Evolutionary conservation across 495 filamentous ascomycete genomes (phyloP).

Genomic region (Elasticomyces elasticus): DNA sequence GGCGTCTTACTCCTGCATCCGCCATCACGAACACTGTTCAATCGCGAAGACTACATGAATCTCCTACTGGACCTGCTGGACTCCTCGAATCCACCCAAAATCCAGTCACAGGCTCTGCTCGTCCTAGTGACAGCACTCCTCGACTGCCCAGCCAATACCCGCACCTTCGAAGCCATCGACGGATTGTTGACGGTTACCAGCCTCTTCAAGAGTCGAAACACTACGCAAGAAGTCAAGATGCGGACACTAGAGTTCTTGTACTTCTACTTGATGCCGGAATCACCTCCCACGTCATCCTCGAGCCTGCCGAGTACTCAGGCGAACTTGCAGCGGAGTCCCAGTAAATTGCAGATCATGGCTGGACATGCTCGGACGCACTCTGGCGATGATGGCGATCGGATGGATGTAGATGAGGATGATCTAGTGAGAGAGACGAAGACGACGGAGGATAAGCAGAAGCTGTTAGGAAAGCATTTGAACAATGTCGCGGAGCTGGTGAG

Average conservation of each 20-base stretch:
- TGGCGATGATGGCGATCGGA: slow-evolving; percentile 26
- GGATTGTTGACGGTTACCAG: slow-evolving; percentile 88
- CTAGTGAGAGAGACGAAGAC: slow-evolving; percentile 44
- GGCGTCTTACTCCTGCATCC: slow-evolving; percentile 85
- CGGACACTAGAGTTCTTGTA: slow-evolving; percentile 92
- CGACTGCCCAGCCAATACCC: slow-evolving; percentile 71
- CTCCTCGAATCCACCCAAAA: slow-evolving; percentile 77
- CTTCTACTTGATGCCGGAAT: slow-evolving; percentile 95
- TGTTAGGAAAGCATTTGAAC: slow-evolving; percentile 70
- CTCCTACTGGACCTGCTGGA: slow-evolving; percentile 91
- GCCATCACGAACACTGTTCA: slow-evolving; percentile 79
- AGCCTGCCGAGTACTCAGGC: slow-evolving; percentile 25
- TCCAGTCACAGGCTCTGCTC: slow-evolving; percentile 80
- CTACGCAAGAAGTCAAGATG: slow-evolving; percentile 78
- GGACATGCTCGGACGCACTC: slow-evolving; percentile 28
- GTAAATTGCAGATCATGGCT: slow-evolving; percentile 50
- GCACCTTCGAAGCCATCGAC: slow-evolving; percentile 86
- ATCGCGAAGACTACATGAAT: slow-evolving; percentile 90
- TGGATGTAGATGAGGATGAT: slow-evolving; percentile 28
- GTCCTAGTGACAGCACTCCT: slow-evolving; percentile 83
- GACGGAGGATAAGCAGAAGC: slow-evolving; percentile 78
- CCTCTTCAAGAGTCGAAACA: slow-evolving; percentile 76
- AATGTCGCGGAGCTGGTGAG: slow-evolving; percentile 88
- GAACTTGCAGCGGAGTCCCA: slow-evolving; percentile 58
- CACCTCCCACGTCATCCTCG: slow-evolving; percentile 40